Base-by-base conservation (phyloP, 2,329 filamentous ascomycete genomes). In the Aspergillus sp. region DNA sequence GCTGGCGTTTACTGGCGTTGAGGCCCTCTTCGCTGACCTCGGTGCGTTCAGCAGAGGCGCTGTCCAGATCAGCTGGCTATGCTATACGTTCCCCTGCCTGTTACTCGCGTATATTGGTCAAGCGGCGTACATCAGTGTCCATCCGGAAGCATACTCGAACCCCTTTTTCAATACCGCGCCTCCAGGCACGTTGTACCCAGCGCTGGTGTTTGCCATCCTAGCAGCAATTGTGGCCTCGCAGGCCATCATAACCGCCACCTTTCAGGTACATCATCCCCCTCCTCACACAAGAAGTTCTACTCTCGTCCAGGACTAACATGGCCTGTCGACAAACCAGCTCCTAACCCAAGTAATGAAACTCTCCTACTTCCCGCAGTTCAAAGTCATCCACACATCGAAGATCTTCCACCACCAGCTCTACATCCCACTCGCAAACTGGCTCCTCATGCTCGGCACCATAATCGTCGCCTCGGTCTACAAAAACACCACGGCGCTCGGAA, bases 11-110 rank as follows among this genome's bases (percentile, higher is more conserved):
- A 93, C 91, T 2, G 90, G 88, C 19, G 89, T 91, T n/a, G 91
- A 93, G 72, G 89, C 90, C 1, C 80, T 93, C 1, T 93, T 92
- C 71, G 90, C 91, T 3, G 90, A 93, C 68, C 80, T 93, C 7
- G 91, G 90, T 38, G 91, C 91, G 23, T 93, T 93, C 74, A 86
- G 84, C 73, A 83, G 85, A 64, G 71, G 84, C 47, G 89, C 91
- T 0, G 87, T 93, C 55, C 90, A 91, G 71, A 80, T 93, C 17
- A 89, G 85, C 48, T 93, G 91, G 91, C 78, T 92, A 4, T 80
- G 82, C 55, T 87, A 87, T 66, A 84, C 85, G 2, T 91, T 87
- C 64, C 91, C 91, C 0, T 91, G 89, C 69, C 80, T 89, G 19
- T 66, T 83, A 17, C 48, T 82, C 11, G 78, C 77, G 75, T 92